phyloP scores from a whole-genome alignment of 345 rosid genomes.

The Noccaea bulbosa region DNA sequence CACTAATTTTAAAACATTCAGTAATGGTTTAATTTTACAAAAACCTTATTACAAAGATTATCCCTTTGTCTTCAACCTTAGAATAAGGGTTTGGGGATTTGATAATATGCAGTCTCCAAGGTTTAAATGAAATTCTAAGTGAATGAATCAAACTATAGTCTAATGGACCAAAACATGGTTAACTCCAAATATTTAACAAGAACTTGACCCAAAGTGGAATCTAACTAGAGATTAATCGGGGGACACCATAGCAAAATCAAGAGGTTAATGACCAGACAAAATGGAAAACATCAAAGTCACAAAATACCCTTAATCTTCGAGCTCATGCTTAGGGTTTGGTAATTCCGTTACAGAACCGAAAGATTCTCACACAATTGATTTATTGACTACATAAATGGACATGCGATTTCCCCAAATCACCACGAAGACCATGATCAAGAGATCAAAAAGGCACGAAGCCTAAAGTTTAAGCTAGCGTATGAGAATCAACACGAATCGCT shows the following conservation, averaged over 20 bases:
- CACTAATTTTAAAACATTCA: too few relatives aligned
- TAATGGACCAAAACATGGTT: conserved; percentile 4
- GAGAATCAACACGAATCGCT: neutral
- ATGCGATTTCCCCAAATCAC: neutral
- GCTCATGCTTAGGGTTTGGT: neutral
- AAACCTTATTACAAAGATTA: too few relatives aligned
- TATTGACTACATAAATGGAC: neutral
- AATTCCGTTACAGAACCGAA: neutral
- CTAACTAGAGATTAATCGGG: too few relatives aligned
- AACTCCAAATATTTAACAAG: too few relatives aligned
- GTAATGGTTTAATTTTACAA: too few relatives aligned
- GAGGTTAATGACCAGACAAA: conserved; percentile 1
- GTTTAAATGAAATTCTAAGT: neutral
- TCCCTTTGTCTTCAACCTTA: too few relatives aligned
- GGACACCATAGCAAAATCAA: neutral
- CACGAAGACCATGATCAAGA: too few relatives aligned
- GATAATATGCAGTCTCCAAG: neutral
- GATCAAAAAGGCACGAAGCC: neutral
- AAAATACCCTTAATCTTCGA: neutral
- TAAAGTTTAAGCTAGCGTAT: too few relatives aligned
- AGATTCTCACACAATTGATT: neutral
- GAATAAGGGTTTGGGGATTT: neutral
- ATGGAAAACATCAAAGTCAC: neutral
- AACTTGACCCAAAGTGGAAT: neutral
- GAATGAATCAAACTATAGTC: neutral